Conservation (phyloP, 768 basidiomycete genomes). For the Pleurotus tuoliensis region DNA sequence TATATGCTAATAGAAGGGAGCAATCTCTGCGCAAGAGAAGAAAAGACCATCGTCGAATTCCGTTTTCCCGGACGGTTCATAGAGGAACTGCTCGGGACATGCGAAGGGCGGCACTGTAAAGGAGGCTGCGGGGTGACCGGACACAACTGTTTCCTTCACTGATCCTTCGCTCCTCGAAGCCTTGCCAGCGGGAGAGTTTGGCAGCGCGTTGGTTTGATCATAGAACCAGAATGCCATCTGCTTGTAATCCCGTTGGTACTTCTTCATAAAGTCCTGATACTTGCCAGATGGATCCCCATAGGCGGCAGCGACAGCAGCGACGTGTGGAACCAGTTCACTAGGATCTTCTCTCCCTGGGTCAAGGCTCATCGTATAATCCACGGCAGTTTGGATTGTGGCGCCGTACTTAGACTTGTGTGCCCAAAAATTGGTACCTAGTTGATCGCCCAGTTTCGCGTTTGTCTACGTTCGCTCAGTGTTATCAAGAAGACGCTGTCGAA, state of each 20-base stretch:
- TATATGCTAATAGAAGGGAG: constrained; percentile 16
- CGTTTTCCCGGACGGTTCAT: constrained; percentile 1
- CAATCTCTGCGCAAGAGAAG: constrained; percentile 39
- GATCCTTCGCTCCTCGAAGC: constrained; percentile 16
- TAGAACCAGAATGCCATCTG: constrained; percentile 43
- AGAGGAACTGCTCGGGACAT: too few species aligned
- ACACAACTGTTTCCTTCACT: constrained; percentile 9
- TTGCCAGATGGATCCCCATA: constrained; percentile 53
- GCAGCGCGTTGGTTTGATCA: constrained; percentile 38
- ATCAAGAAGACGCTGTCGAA: background rate
- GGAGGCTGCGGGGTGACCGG: background rate
- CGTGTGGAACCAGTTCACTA: constrained; percentile 40
- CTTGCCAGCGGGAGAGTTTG: constrained; percentile 30
- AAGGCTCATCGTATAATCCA: constrained; percentile 41
- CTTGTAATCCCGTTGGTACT: constrained; percentile 27
- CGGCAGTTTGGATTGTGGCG: constrained; percentile 48
- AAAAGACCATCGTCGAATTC: constrained; percentile 25
- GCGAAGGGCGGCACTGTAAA: too few species aligned
- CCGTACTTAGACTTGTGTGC: constrained; percentile 39
- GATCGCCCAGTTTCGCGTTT: constrained; percentile 50
- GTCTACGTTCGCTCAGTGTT: constrained; percentile 27
- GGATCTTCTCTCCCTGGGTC: constrained; percentile 39
- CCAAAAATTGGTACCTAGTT: constrained; percentile 48
- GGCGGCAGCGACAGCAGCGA: constrained; percentile 46
- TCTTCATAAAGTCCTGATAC: constrained; percentile 40